Conservation (phyloP, 371 early-diverging fungal genomes). For the Mortierella sp. region DNA sequence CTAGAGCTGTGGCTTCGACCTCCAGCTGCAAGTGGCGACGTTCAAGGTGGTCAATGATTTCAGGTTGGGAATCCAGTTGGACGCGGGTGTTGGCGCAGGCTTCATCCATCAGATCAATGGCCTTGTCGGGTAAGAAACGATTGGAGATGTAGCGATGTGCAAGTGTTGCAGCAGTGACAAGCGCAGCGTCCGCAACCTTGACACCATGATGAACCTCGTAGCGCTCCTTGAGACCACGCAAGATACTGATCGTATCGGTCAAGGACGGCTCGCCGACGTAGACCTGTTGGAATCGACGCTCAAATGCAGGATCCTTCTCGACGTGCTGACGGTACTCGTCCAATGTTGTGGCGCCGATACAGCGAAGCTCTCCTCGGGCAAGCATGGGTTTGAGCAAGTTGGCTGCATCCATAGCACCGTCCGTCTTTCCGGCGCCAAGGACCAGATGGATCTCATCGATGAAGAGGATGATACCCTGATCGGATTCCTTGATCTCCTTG, state of each 20-base stretch:
- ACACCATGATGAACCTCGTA: constrained; percentile 91
- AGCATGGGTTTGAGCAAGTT: constrained; percentile 93
- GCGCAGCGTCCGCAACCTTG: constrained; percentile 82
- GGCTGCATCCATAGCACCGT: constrained; percentile 94
- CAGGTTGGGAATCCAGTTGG: constrained; percentile 95
- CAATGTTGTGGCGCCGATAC: constrained; percentile 92
- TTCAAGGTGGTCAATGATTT: constrained; percentile 93
- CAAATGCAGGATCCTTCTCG: constrained; percentile 92
- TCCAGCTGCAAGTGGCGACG: constrained; percentile 91
- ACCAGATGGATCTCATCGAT: constrained; percentile 99
- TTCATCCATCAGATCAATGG: constrained; percentile 93
- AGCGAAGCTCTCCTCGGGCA: constrained; percentile 85
- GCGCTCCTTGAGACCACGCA: constrained; percentile 86
- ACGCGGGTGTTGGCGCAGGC: constrained; percentile 96
- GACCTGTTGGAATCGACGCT: constrained; percentile 90
- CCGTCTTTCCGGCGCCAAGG: constrained; percentile 91
- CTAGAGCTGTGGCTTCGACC: constrained; percentile 93
- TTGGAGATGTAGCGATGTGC: constrained; percentile 85
- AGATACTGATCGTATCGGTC: constrained; percentile 84
- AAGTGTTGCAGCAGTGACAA: constrained; percentile 83
- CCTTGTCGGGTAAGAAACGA: constrained; percentile 83
- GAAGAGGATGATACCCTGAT: constrained; percentile 94
- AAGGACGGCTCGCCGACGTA: constrained; percentile 85
- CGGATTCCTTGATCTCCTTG: constrained; percentile 93
- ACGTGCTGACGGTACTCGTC: constrained; percentile 84